These are phyloP conservation scores for Pelargonium australe DNA, from an alignment of 441 rosid species.

Conservation along the genomic window DNA sequence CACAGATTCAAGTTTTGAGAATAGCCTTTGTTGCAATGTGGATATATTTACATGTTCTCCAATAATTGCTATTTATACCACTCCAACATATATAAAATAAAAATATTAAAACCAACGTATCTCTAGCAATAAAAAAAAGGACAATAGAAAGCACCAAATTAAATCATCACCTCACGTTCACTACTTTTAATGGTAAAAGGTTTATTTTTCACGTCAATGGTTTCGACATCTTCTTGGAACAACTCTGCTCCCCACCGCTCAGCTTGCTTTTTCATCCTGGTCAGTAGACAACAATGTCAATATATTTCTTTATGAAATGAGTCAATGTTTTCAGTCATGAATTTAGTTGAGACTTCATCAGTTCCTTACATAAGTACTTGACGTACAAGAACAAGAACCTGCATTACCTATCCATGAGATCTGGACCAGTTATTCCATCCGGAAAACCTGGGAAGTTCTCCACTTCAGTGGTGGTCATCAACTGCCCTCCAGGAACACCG, in stretches of 20 bases:
- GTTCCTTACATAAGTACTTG: background rate
- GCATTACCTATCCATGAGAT: constrained; percentile 86
- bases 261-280: constrained; percentile 90
- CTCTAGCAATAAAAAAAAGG: background rate
- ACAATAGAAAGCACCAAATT: constrained; percentile 6
- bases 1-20: background rate
- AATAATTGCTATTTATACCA: background rate
- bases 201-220: constrained; percentile 44
- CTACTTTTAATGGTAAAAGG: constrained; percentile 79
- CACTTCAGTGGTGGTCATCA: constrained; percentile 97
- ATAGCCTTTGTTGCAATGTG: background rate
- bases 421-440: constrained; percentile 94
- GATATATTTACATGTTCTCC: background rate
- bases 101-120: background rate
- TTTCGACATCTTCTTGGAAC: constrained; percentile 86
- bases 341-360: constrained; percentile 4
- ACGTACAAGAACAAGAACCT: constrained; percentile 3
- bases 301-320: background rate
- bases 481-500: constrained; percentile 97
- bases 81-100: background rate
- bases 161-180: constrained; percentile 73
- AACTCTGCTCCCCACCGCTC: constrained; percentile 97
- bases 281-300: constrained; percentile 20
- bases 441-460: constrained; percentile 98
- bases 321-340: background rate